Conservation (phyloP, 2,329 filamentous ascomycete species). For the Hypomyces perniciosus region DNA sequence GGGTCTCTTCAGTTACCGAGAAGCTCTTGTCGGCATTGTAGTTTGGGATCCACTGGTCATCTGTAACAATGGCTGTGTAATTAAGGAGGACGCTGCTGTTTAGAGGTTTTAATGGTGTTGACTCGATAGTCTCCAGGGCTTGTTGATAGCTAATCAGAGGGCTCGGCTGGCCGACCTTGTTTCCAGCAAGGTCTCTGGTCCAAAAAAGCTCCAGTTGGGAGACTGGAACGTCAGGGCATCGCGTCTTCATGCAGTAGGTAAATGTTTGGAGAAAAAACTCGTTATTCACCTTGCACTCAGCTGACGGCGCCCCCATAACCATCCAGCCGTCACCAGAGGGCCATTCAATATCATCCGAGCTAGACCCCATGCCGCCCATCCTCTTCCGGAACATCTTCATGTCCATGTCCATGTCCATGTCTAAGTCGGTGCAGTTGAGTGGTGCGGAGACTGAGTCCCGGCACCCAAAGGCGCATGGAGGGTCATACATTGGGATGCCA, state of each 20-base stretch:
- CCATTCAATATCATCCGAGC: background rate
- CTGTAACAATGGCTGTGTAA: slow-evolving; percentile 9
- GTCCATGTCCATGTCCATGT: background rate
- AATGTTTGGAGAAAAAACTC: slow-evolving; percentile 15
- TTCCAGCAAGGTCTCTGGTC: background rate
- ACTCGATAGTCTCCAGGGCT: slow-evolving; percentile 5
- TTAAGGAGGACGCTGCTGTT: slow-evolving; percentile 12
- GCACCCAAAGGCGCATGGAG: slow-evolving; percentile 26
- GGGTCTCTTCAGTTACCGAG: slow-evolving; percentile 10
- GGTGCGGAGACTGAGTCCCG: slow-evolving; percentile 17
- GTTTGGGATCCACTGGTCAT: slow-evolving; percentile 7
- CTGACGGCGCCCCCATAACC: slow-evolving; percentile 9
- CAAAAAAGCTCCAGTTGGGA: background rate
- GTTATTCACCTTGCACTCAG: slow-evolving; percentile 14
- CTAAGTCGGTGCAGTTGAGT: slow-evolving; percentile 18
- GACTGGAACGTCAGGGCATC: slow-evolving; percentile 8
- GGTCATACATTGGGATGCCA: slow-evolving; percentile 20
- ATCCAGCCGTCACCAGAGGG: slow-evolving; percentile 14
- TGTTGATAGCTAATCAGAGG: background rate
- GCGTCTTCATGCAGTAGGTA: slow-evolving; percentile 15
- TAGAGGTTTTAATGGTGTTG: slow-evolving; percentile 3
- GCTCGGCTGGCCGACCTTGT: background rate
- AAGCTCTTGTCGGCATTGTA: slow-evolving; percentile 4
- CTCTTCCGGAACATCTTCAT: background rate
- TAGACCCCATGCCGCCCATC: background rate